Base-by-base conservation (phyloP, 352 stramenopile species). In the Globisporangium nagaii region DNA sequence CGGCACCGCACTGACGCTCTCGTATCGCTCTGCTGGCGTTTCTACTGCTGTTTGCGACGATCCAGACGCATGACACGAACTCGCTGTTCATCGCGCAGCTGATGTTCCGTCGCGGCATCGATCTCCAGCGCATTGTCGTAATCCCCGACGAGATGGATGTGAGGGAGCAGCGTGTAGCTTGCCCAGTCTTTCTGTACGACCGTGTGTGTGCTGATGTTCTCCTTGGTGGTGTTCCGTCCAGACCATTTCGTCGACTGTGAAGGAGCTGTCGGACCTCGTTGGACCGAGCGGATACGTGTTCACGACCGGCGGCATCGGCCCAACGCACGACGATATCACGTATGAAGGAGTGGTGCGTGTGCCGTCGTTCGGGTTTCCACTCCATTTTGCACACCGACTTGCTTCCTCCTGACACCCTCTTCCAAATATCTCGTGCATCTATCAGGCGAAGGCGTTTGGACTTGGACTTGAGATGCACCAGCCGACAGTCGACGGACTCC, bases 301-400 rank as follows among this genome's bases (percentile, higher is more conserved):
- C 68, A 92, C 84, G 17, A 91, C 84, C 13, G 84, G 84, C 56
- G 84, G 84, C 20, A 92, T 94, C 35, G 84, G 84, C 5, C 84
- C 82, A 11, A 94, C 84, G 10, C 84, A 94, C 45, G 84, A 94
- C 63, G 84, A 94, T 59, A 91, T 94, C 66, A 94, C 84, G 11
- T 95, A 95, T 59, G 77, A 92, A 56, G 82, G 77, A 58, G 77
- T 92, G 58, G 81, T 88, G 57, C 41, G 62, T 60, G n/a, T 55
- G n/a, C 28, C n/a, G n/a, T n/a, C n/a, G n/a, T n/a, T n/a, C n/a
- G n/a, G n/a, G n/a, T n/a, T n/a, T n/a, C n/a, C n/a, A n/a, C n/a
- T n/a, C n/a, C n/a, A n/a, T n/a, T n/a, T 15, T 39, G 19, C 19
- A n/a, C 22, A 13, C 1, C 11, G 3, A 22, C 28, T 17, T 5